Evolutionary conservation across 2,329 filamentous ascomycete species (phyloP).

Genomic region (Penicillium sp.): DNA sequence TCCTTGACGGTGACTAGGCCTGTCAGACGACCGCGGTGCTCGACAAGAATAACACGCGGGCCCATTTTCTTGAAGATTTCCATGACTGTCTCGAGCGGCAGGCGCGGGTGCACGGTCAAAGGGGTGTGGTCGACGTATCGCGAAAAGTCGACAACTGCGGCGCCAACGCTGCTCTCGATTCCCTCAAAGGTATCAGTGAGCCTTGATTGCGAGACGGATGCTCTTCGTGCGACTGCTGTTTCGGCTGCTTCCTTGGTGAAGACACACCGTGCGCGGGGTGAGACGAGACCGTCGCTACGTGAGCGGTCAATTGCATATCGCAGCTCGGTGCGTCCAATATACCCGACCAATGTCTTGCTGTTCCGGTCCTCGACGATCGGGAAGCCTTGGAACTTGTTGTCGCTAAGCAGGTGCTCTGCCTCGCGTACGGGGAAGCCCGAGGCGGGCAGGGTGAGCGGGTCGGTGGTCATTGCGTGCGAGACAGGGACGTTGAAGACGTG

Average conservation of each 20-base stretch:
- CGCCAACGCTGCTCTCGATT: slow-evolving; percentile 53
- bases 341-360: slow-evolving; percentile 73
- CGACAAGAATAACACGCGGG: slow-evolving; percentile 84
- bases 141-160: slow-evolving; percentile 68
- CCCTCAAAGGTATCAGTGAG: slow-evolving; percentile 57
- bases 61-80: slow-evolving; percentile 98
- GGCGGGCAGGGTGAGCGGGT: slow-evolving; percentile 68
- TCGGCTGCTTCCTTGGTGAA: slow-evolving; percentile 58
- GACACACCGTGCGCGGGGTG: slow-evolving; percentile 64
- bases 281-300: slow-evolving; percentile 63
- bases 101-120: slow-evolving; percentile 81
- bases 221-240: slow-evolving; percentile 29
- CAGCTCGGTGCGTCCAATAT: slow-evolving; percentile 87
- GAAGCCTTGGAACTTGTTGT: slow-evolving; percentile 86
- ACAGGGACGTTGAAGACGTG: slow-evolving; percentile 95
- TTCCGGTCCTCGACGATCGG: slow-evolving; percentile 75
- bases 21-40: slow-evolving; percentile 76
- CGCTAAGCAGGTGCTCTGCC: slow-evolving; percentile 68
- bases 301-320: slow-evolving; percentile 83
- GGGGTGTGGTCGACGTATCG: slow-evolving; percentile 86
- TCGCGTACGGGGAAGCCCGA: slow-evolving; percentile 70
- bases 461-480: slow-evolving; percentile 78
- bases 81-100: slow-evolving; percentile 95
- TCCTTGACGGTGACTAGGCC: slow-evolving; percentile 95
- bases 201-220: slow-evolving; percentile 23